Base-by-base conservation (phyloP, 805 yeast genomes). In the Saturnispora saitoi region DNA sequence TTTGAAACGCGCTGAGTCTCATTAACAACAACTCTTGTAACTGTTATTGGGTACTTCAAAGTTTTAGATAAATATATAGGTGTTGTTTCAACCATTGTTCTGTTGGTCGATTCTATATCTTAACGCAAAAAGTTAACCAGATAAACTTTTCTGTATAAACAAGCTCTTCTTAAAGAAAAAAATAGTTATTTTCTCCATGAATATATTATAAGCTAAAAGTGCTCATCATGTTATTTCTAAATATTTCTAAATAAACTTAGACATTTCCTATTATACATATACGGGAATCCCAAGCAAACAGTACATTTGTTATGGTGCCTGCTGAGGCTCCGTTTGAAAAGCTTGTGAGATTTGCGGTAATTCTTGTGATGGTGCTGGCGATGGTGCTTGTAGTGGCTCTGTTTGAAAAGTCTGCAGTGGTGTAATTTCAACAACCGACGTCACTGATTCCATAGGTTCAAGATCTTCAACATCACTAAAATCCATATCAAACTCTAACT, bases 21-120 rank as follows among this genome's bases (percentile, higher is more conserved):
- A 8, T 81, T 85, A 2, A 60, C 63, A 6, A 62, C 54, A 39
- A 70, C 71, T 22, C 77, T 70, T 15, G 81, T 69, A 28, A 85
- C 70, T 4, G 78, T 81, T 42, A 85, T 76, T 3, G 95, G 95
- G 60, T 72, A 86, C 17, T 83, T 80, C 19, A 80, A 73, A 42
- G 81, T 75, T 43, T 69, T 62, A n/a, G 91, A 88, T 34, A 84
- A 65, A 32, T 67, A 65, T 31, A 83, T 65, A 11, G 73, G 67
- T 4, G 86, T 78, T 14, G 60, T 60, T 28, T 62, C 65, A 17
- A 54, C 51, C 61, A 68, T 60, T 37, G n/a, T 41, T 22, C 12
- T 4, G 8, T 36, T 20, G 6, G 4, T 22, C 11, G 26, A 20
- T 22, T 34, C 22, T n/a, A 12, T 34, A 15, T 17, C 10, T 37